Percentiles rank a stretch among this genome's conserved stretches.
Evolutionary conservation across 371 early-diverging fungal species (phyloP).

Genomic region (Mucor lusitanicus): DNA sequence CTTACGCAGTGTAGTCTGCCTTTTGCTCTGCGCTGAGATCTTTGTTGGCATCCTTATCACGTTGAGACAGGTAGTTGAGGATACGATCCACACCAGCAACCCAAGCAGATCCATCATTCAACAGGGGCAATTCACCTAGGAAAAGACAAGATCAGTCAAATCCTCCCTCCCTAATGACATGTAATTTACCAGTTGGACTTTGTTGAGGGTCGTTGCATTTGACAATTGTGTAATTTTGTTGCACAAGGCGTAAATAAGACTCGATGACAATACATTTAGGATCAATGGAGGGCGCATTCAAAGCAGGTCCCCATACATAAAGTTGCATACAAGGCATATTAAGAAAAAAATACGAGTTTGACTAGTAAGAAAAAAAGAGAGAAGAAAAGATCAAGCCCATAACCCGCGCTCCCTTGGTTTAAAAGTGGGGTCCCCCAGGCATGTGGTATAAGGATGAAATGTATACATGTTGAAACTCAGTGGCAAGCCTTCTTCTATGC

Average conservation of each 20-base stretch:
- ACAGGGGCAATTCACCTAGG: slow-evolving; percentile 63
- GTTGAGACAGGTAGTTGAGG: slow-evolving; percentile 49
- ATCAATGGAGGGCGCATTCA: slow-evolving; percentile 64
- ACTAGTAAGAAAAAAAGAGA: background rate
- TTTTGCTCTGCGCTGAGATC: slow-evolving; percentile 47
- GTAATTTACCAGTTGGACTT: slow-evolving; percentile 56
- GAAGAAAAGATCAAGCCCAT: background rate
- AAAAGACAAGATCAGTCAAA: background rate
- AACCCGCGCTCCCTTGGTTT: background rate
- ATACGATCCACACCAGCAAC: slow-evolving; percentile 61
- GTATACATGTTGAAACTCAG: background rate
- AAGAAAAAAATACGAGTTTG: too few relatives aligned
- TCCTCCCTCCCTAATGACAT: background rate
- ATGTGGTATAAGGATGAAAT: background rate
- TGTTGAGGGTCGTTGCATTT: slow-evolving; percentile 57
- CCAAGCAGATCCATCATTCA: slow-evolving; percentile 62
- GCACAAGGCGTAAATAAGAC: slow-evolving; percentile 54
- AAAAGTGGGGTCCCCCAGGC: background rate
- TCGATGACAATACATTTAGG: slow-evolving; percentile 59
- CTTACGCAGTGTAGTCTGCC: slow-evolving; percentile 55
- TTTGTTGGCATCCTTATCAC: slow-evolving; percentile 51
- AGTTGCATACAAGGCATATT: slow-evolving; percentile 1
- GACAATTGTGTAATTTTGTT: slow-evolving; percentile 49
- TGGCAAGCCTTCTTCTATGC: background rate
- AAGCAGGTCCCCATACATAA: slow-evolving; percentile 60